Base-by-base conservation (phyloP, 108 stramenopile species). In the Conticribra guillardii region DNA sequence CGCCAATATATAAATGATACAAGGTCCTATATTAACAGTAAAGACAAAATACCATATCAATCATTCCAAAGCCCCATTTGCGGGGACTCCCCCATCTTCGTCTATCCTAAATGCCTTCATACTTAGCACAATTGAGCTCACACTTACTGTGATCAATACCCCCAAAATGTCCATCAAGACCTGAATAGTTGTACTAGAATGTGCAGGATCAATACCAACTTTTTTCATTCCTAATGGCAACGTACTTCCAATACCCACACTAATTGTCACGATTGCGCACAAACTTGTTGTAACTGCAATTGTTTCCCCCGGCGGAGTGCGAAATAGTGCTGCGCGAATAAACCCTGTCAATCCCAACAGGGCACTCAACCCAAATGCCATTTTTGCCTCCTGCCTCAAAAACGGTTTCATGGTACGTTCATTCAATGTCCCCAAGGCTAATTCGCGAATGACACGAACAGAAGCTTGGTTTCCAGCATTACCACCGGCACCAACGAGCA, bases 101-200 rank as follows among this genome's bases (percentile, higher is more conserved):
- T 63, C 55, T 14, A 51, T 32, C 30, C 57, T 60, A 64, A 80
- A 80, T 33, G 73, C 57, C 44, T 34, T 53, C 28, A 80, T 81
- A 45, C 71, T 60, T 53, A 84, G 21, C 19, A 84, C 76, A 11
- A 75, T 64, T 18, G 76, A 54, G 53, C 84, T 85, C 21, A 85
- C 79, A 51, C 63, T 31, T 5, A 93, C 91, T 18, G 92, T 93
- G 16, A 96, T 83, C 1, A 89, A 45, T 2, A 97, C 96, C 11
- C 96, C 96, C 28, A 88, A 62, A 71, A 97, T 97, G 73, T 97
- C 96, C 96, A 97, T 97, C 24, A 95, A 59, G 1, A 97, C 96
- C 60, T 97, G 96, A 65, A 97, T 94, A 30, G 91, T 87, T 8
- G 96, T 97, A 37, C 81, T 84, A 21, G 85, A 83, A 71, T 97